Conservation (phyloP, 441 rosid species). For the Brassica hybrid region DNA sequence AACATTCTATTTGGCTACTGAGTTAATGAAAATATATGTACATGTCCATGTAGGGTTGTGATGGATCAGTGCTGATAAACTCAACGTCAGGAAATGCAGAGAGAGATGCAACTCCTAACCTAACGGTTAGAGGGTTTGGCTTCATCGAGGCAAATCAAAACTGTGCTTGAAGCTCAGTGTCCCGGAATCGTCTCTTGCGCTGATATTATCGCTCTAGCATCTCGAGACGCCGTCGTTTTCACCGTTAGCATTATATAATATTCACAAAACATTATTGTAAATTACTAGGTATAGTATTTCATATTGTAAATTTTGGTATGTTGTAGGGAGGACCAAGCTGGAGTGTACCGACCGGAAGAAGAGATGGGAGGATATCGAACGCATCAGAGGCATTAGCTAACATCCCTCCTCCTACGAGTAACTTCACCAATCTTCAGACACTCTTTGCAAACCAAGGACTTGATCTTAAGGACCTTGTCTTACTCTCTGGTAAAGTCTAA, state of each 20-base stretch:
- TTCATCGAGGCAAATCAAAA: conserved; percentile 51
- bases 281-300: neutral
- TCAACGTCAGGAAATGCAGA: conserved; percentile 52
- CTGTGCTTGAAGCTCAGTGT: conserved; percentile 50
- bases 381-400: conserved; percentile 49
- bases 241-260: conserved; percentile 33
- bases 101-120: conserved; percentile 45
- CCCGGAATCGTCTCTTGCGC: too few species aligned
- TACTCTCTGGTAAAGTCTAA: conserved; percentile 58
- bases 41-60: conserved; percentile 49
- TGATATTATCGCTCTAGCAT: too few species aligned
- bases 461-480: conserved; percentile 65
- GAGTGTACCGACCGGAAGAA: conserved; percentile 56
- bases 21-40: neutral
- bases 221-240: conserved; percentile 53
- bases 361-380: conserved; percentile 53
- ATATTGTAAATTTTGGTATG: neutral
- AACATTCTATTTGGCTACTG: neutral
- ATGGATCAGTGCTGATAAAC: conserved; percentile 58
- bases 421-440: conserved; percentile 57
- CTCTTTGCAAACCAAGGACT: too few species aligned
- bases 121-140: conserved; percentile 50
- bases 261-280: neutral
- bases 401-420: conserved; percentile 55
- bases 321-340: too few species aligned